Conservation (phyloP, 75 land plant species). For the Larix kaempferi region DNA sequence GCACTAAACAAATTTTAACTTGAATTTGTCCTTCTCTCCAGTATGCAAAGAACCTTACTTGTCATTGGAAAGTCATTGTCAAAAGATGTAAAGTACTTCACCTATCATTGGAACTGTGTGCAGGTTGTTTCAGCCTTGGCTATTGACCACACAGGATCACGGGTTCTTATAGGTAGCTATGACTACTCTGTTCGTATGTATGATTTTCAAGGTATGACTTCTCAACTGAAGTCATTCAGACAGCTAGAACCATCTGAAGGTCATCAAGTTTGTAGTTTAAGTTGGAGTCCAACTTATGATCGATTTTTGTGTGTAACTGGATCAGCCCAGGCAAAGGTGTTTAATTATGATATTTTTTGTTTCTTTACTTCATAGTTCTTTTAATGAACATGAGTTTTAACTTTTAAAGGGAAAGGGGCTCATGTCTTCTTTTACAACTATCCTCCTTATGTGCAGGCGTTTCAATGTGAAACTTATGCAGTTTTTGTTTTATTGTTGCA, state of each 20-base stretch:
- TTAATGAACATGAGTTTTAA: not conserved
- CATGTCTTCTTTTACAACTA: not conserved
- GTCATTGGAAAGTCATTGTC: no score
- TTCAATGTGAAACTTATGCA: not conserved
- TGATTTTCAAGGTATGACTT: constrained; percentile 99
- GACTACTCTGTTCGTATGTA: constrained; percentile 92
- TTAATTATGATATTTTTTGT: not conserved
- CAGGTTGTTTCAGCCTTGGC: constrained; percentile 96
- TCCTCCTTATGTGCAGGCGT: not conserved
- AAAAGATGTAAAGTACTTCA: no score
- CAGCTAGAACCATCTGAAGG: constrained; percentile 97
- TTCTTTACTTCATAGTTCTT: not conserved
- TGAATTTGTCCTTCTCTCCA: not conserved
- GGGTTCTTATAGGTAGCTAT: constrained; percentile 96
- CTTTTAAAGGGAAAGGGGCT: not conserved
- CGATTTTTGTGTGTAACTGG: constrained; percentile 94
- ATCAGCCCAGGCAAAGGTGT: constrained; percentile 96
- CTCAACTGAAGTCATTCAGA: constrained; percentile 82
- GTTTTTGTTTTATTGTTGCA: constrained; percentile 21
- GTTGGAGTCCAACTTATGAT: constrained; percentile 96
- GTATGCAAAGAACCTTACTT: not conserved
- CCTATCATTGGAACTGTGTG: not conserved
- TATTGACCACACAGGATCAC: constrained; percentile 93
- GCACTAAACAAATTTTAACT: no score
- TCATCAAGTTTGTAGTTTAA: constrained; percentile 87